Evolutionary conservation across 352 stramenopile species (phyloP), one percentile per base, ranked within the genome.

Genomic region (Pythium phragmitis): DNA sequence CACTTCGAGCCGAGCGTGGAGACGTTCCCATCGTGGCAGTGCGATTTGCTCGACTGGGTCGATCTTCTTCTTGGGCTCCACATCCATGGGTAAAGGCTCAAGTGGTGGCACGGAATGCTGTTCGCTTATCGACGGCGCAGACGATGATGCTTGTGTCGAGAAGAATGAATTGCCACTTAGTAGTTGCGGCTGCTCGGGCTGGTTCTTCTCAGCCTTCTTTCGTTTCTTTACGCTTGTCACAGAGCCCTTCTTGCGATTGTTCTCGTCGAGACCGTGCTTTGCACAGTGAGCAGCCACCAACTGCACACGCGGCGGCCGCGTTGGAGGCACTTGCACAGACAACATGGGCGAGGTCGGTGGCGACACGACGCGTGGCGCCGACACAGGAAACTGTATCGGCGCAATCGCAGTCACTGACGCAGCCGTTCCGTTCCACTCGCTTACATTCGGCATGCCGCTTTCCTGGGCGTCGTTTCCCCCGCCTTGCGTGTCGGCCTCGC

Each of bases 1-100:
- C 14, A 43, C 34, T 42, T 61, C 43, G n/a, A 67, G 60, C 4
- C 60, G 30, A 30, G 60, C 41, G 17, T 61, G 47, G 4, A 67
- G 52, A 12, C 50, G 51, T 23, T 67, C 51, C 60, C 60, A 67
- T 14, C 60, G 50, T 16, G 50, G 21, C 42, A 51, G 4, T 7
- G 16, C 47, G 0, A 34, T 33, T 4, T 16, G n/a, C 2, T 26
- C 50, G 8, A 46, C 21, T 14, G 4, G 2, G 2, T 23, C 12
- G 4, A 43, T 30, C 3, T 30, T 16, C 7, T 49, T 61, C 33
- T 61, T 55, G 14, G 21, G 17, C 16, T 45, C 26, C 6, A 12
- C 42, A 12, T 48, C 42, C 2, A 23, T 23, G n/a, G 42, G 8
- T 12, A 19, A 12, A 26, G 42, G 14, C 42, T 11, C 7, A 11